Evolutionary conservation across 805 yeast species (phyloP), one percentile per base, ranked within the genome.

Genomic region (Wickerhamiella parazyma): DNA sequence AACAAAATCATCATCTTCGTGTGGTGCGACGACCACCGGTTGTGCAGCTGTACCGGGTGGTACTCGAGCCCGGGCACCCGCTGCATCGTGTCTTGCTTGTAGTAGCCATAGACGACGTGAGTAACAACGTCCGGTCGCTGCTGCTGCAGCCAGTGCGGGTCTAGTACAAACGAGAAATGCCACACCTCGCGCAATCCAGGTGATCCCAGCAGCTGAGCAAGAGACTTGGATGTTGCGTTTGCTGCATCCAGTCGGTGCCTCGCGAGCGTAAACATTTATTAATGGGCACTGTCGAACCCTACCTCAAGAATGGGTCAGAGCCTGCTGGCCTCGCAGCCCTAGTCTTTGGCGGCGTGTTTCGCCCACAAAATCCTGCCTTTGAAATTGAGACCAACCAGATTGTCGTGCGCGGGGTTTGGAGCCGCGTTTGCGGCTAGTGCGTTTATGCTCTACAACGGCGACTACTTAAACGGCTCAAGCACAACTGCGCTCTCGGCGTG

Each of bases 161-260:
- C 49, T 12, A 51, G 50, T 52, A 53, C 48, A 48, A 50, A 60
- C 33, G 59, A 60, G 53, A 60, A 57, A 46, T 60, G 62, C 53
- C 58, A 59, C 59, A 55, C 54, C 14, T 44, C 43, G 2, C 22
- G 37, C 16, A 58, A 43, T 29, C 48, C 51, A 2, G 38, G 39
- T 4, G 31, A 11, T 5, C 16, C 31, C 16, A 28, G 12, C 14
- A 28, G 31, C 31, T 28, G 16, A 14, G 10, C 12, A 12, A 28
- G 16, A 16, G 31, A 12, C 16, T n/a, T 11, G 14, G 14, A 11
- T 16, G 31, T 4, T 11, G 14, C 16, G 8, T 14, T 16, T 11
- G 31, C 3, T 3, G 4, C 31, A 12, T 28, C 31, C 10, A 7
- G 3, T 7, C 16, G 31, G 16, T 28, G 31, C 16, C 31, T 28